Evolutionary conservation across 805 yeast species (phyloP), one percentile per base, ranked within the genome.

Genomic region (Ogataea ramenticola): DNA sequence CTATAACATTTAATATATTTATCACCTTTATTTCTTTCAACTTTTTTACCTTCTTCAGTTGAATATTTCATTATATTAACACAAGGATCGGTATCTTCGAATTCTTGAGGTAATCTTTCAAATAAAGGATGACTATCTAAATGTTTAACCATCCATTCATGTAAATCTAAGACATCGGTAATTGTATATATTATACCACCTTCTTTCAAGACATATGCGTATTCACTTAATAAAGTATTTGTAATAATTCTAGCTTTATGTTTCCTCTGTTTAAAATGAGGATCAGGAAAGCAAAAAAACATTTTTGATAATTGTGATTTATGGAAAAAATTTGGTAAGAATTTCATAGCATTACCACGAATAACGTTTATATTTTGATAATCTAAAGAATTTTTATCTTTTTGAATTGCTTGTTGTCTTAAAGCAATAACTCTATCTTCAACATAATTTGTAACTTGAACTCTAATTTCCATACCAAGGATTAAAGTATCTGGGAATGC

Each of bases 281-380:
- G 99, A 65, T 93, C 99, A n/a, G 99, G 99, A 75, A 93, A 93
- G 64, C 99, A 93, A 70, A 93, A 93, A 68, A 93, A 93, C 77
- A 93, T 86, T 70, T 91, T 93, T 30, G 82, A 78, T 42, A 90
- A 68, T 61, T 89, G 97, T 7, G 80, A 80, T 62, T 83, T 83
- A 46, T 73, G 70, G 67, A 93, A 93, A 63, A 93, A 93, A 62
- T 93, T 93, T 20, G 99, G 98, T 49, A 89, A 67, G 58, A 93
- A 93, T 65, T 93, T 93, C 99, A 93, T 93, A 31, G 98, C 93
- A 60, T 93, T 93, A 17, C 95, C 98, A 61, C 99, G 75, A 43
- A 93, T 67, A 3, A 93, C 98, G 24, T 87, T 81, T 35, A 91
- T 84, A 64, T 93, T 93, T 57, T 86, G 89, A 61, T 81, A 93